Conservation (phyloP, 495 filamentous ascomycete species). For the Lepidopterella palustris region DNA sequence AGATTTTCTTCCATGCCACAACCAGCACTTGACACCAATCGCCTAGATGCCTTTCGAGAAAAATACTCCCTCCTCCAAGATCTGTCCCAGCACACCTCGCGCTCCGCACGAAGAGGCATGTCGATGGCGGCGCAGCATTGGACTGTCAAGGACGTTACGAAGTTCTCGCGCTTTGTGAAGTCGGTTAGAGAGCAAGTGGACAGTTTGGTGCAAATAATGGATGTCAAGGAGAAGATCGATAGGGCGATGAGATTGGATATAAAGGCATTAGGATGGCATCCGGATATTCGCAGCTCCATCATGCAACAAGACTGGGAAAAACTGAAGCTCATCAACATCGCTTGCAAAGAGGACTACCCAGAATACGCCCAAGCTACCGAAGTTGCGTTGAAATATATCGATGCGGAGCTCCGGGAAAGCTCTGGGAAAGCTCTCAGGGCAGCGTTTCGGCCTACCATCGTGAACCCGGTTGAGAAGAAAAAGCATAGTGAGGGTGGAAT, state of each 20-base stretch:
- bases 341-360: conserved; percentile 26
- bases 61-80: conserved; percentile 32
- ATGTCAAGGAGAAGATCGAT: conserved; percentile 32
- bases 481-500: neutral
- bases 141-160: conserved; percentile 24
- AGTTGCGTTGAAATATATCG: conserved; percentile 21
- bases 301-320: conserved; percentile 27
- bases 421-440: conserved; percentile 5
- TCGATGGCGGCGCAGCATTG: conserved; percentile 30
- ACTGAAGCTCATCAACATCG: conserved; percentile 29
- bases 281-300: conserved; percentile 8
- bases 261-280: conserved; percentile 34
- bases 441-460: neutral
- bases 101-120: conserved; percentile 7
- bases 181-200: conserved; percentile 28
- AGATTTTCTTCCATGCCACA: conserved; percentile 12
- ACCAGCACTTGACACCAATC: conserved; percentile 30
- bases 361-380: conserved; percentile 28
- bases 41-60: conserved; percentile 35
- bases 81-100: conserved; percentile 14
- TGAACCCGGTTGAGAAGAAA: neutral
- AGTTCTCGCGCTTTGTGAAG: conserved; percentile 29
- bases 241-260: conserved; percentile 33
- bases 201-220: conserved; percentile 29
- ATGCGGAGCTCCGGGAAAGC: conserved; percentile 15